Percentiles rank a stretch among this genome's conserved stretches.
Evolutionary conservation across 768 basidiomycete genomes (phyloP).

Genomic region (Imleria badia): DNA sequence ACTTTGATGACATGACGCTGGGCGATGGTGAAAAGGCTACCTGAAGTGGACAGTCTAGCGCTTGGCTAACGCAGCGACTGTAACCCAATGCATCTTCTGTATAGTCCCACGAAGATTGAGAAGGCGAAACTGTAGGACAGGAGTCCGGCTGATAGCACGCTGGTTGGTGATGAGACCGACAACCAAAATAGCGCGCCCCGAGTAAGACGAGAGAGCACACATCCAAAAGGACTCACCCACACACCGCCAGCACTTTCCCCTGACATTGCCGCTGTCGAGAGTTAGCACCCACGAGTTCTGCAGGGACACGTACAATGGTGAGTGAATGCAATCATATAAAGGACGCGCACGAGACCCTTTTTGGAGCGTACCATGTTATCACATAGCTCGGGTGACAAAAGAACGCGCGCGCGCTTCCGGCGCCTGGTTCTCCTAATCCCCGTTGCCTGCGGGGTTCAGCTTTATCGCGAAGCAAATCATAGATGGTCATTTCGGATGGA

Average conservation of each 20-base stretch:
- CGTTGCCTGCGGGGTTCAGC: neutral
- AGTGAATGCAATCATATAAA: no score
- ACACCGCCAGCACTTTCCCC: no score
- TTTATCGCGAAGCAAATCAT: neutral
- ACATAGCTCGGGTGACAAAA: neutral
- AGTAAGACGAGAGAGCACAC: neutral
- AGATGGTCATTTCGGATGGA: neutral
- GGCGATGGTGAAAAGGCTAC: slow-evolving; percentile 36
- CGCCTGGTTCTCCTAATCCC: neutral
- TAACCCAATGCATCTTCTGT: no score
- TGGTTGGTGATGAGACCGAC: no score
- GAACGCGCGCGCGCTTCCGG: neutral
- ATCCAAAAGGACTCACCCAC: neutral
- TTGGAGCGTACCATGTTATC: neutral
- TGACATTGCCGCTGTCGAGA: no score
- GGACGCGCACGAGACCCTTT: neutral
- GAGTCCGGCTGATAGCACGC: neutral
- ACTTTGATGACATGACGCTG: slow-evolving; percentile 90
- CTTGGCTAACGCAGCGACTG: no score
- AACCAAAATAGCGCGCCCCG: neutral
- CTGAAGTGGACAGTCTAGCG: neutral
- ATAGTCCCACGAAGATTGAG: neutral
- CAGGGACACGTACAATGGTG: neutral
- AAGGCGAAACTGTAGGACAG: neutral
- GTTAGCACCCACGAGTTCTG: no score